Evolutionary conservation across 208 protist genomes (phyloP).

Genomic region (Leishmania mexicana): DNA sequence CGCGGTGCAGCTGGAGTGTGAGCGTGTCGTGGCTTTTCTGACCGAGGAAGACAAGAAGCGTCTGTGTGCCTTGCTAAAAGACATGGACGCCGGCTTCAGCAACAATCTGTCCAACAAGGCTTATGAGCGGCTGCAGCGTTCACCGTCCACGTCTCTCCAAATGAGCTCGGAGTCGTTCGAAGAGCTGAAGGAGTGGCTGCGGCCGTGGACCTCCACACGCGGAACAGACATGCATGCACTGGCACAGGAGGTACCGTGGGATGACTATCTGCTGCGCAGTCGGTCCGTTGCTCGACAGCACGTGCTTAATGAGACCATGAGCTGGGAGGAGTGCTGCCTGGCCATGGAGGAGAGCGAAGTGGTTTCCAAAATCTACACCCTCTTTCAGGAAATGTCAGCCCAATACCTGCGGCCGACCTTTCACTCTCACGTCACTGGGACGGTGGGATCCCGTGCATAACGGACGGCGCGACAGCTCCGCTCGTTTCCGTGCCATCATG

Average conservation of each 20-base stretch:
- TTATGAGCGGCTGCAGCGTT: slow-evolving; percentile 25
- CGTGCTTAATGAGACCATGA: slow-evolving; percentile 32
- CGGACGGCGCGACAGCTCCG: background rate
- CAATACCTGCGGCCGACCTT: slow-evolving; percentile 26
- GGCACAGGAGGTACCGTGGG: slow-evolving; percentile 74
- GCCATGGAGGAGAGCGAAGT: slow-evolving; percentile 40
- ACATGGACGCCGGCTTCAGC: slow-evolving; percentile 34
- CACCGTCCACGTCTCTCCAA: slow-evolving; percentile 23
- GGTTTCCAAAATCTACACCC: slow-evolving; percentile 40
- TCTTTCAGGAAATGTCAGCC: slow-evolving; percentile 34
- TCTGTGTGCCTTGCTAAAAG: slow-evolving; percentile 37
- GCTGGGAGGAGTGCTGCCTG: slow-evolving; percentile 39
- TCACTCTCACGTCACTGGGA: too few species aligned
- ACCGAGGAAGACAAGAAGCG: slow-evolving; percentile 43
- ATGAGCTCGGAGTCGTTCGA: slow-evolving; percentile 28
- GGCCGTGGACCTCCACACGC: slow-evolving; percentile 41
- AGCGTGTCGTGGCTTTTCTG: slow-evolving; percentile 73
- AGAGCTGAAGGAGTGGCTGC: slow-evolving; percentile 58
- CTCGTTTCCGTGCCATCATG: background rate
- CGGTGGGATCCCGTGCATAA: too few species aligned
- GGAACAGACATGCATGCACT: slow-evolving; percentile 26
- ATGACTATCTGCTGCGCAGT: slow-evolving; percentile 73
- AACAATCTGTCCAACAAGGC: slow-evolving; percentile 50
- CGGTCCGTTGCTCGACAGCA: slow-evolving; percentile 24
- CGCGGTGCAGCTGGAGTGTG: slow-evolving; percentile 71